Evolutionary conservation across 345 rosid species (phyloP), one percentile per base, ranked within the genome.

Genomic region (Pelargonium nanum): DNA sequence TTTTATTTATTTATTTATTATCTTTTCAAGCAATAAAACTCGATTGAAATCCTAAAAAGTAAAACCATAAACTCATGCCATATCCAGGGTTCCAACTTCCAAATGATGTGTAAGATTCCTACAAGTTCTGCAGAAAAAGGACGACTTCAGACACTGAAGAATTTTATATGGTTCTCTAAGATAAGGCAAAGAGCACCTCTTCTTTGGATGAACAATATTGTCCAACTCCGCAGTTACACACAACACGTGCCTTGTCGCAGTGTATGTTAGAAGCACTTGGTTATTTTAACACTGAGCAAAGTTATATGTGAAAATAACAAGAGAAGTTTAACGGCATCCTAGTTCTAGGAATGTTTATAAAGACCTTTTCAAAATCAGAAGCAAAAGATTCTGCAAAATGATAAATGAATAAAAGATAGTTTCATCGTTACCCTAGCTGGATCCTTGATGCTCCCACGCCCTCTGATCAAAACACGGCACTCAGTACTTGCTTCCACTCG

Each of bases 401-500:
- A 20, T 28, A 28, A 53, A 9, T 19, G 12, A 20, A 52, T 22
- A n/a, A 19, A 19, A 58, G 10, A 57, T 7, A 68, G 20, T 22
- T 34, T 53, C 19, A 51, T 61, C 21, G 40, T 61, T 81, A 94
- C 99, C 91, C 81, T 90, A 22, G 70, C 60, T 26, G 89, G 86
- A 76, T 94, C 96, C 74, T 90, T 94, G n/a, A 90, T 88, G 68
- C 97, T 90, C 55, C 99, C 99, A 51, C 81, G 80, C 53, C 99
- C 99, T 78, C 99, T 88, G 25, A 94, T 94, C 65, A 90, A 74
- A 63, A 94, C 90, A 64, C 88, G 96, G 23, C 99, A 94, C 21
- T 85, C 95, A 5, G 97, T 94, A 72, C 73, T 90, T 60, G 95
- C 93, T 83, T 94, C 99, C 73, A 94, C 95, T 51, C 99, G 82